Evolutionary conservation across 495 filamentous ascomycete species (phyloP), one percentile per base, ranked within the genome.

Genomic region (Penicillium roqueforti): DNA sequence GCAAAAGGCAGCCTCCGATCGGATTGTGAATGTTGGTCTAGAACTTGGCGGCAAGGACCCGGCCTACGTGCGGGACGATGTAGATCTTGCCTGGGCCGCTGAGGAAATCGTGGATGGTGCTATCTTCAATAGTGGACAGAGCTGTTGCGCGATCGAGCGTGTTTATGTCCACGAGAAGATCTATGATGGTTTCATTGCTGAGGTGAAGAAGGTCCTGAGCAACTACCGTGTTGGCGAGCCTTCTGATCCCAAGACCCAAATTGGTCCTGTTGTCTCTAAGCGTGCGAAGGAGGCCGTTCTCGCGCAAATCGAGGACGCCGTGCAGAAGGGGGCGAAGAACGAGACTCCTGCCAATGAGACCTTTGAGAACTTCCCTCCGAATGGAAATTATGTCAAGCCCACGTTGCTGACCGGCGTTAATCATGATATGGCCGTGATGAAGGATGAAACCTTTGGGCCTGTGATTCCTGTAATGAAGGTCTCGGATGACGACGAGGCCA

Each of bases 11-110:
- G 91, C 91, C 10, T 79, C 87, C 2, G 86, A 89, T 58, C 78
- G 91, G 39, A 79, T 95, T 44, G 83, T 93, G 50, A 85, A 87
- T 53, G 87, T 97, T 22, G 87, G 88, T 2, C 80, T 97, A 3
- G 92, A 97, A 60, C 83, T 96, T 8, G 92, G 92, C 29, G 92
- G 92, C 36, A 97, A 97, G 57, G 92, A 96, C 66, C 89, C 92
- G 3, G 92, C 92, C 8, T 96, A 96, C 60, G 79, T 97, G 16
- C 80, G 91, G 47, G 80, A 77, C 11, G 92, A 97, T 67, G 89
- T 96, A 1, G 89, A 96, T 64, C 69, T 95, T 19, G 80, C 81
- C 26, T 96, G 91, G 92, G 92, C 87, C 1, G 92, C 92, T 1
- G 89, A 88, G 61, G 89, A 95, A 69, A 89, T 96, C 54, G 88